Percentiles rank a stretch among this genome's conserved stretches.
Evolutionary conservation across 2,329 filamentous ascomycete species (phyloP).

Genomic region (Cytospora piceicola): DNA sequence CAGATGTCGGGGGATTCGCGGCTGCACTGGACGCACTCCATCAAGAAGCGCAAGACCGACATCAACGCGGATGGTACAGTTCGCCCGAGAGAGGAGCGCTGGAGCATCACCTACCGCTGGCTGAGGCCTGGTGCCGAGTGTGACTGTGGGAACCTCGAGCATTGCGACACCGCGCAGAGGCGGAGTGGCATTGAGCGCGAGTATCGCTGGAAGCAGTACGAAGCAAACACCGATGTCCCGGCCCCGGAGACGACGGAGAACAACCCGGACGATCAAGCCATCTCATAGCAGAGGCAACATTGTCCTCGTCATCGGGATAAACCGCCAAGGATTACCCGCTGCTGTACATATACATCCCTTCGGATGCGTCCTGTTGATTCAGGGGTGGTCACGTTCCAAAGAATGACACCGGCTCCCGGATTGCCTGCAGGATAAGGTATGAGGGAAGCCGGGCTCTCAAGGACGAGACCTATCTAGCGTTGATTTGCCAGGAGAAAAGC

Average conservation of each 20-base stretch:
- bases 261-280: not conserved
- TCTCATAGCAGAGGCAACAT: not conserved
- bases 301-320: not conserved
- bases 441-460: no score
- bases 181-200: constrained; percentile 51
- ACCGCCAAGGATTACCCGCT: not conserved
- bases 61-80: constrained; percentile 45
- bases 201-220: constrained; percentile 51
- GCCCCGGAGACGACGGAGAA: not conserved
- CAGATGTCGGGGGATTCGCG: constrained; percentile 54
- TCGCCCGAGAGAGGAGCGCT: constrained; percentile 48
- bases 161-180: constrained; percentile 57
- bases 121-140: constrained; percentile 50
- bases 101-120: constrained; percentile 62
- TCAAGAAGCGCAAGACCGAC: constrained; percentile 47
- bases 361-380: no score
- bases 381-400: no score
- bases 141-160: constrained; percentile 52
- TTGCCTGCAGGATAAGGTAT: not conserved
- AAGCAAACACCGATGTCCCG: not conserved
- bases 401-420: no score
- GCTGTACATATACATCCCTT: not conserved
- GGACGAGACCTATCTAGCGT: not conserved
- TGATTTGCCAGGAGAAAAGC: not conserved
- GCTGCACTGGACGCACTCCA: constrained; percentile 49